Evolutionary conservation across 179 eudicot genomes (phyloP), one percentile per base, ranked within the genome.

Genomic region (Actinidia polygama): DNA sequence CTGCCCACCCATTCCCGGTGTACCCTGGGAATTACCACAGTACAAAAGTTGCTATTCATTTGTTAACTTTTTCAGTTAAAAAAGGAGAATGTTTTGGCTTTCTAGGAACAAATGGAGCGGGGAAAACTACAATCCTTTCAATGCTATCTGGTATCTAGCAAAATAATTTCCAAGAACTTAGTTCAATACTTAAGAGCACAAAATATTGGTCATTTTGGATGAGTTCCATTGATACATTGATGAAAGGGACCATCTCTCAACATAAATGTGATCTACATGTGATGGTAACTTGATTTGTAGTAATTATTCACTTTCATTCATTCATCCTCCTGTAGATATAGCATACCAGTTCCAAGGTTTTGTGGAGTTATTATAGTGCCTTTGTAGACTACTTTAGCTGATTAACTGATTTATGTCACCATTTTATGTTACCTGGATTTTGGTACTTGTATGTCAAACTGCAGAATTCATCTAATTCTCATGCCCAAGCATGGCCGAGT

Each of bases 21-120:
- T 96, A 93, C 87, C 97, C 98, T 61, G 92, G 93, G 75, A 91
- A 81, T 82, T 79, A 84, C 81, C 90, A 73, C 79, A 88, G 84
- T 80, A 80, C 86, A 51, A 96, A 93, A 87, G 89, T 93, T 80
- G 98, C 99, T 77, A 98, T 96, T 46, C 89, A 93, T 80, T 93
- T 97, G 61, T 87, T 96, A 85, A 92, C 99, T 76, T 96, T 95
- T 81, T 89, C 99, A 59, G 99, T 96, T 83, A 94, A 90, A 81
- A 96, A 90, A 89, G 99, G 99, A 77, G 99, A 96, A 88, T 96
- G 99, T 84, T 96, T 96, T 86, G 99, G 99, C 51, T 96, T 96
- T 90, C 89, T 96, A 36, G 99, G 99, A 86, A 95, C 98, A 70
- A 96, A 96, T 88, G 99, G 98, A 83, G 99, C 99, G 58, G 99